Evolutionary conservation across 495 filamentous ascomycete genomes (phyloP).

Genomic region (Xylaria palmicola): DNA sequence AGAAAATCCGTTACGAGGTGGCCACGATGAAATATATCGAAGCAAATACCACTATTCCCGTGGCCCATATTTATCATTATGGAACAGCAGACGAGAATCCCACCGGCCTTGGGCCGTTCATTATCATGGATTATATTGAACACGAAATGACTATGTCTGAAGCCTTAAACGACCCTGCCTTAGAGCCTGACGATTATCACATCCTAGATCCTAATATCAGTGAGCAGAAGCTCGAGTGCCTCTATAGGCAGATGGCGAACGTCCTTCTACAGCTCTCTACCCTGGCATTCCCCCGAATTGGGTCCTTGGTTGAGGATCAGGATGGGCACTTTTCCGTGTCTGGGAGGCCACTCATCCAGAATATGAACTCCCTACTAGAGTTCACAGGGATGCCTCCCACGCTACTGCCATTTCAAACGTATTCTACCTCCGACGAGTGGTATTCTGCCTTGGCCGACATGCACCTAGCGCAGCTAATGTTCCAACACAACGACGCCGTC

Average conservation of each 20-base stretch:
- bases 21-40: slow-evolving; percentile 43
- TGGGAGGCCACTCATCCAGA: slow-evolving; percentile 25
- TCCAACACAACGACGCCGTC: slow-evolving; percentile 43
- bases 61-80: slow-evolving; percentile 38
- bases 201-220: slow-evolving; percentile 34
- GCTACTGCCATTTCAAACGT: slow-evolving; percentile 16
- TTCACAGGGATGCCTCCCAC: slow-evolving; percentile 22
- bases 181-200: slow-evolving; percentile 11
- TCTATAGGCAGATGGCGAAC: slow-evolving; percentile 37
- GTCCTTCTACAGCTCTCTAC: slow-evolving; percentile 37
- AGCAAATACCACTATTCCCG: slow-evolving; percentile 40
- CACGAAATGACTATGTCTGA: slow-evolving; percentile 32
- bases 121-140: slow-evolving; percentile 48
- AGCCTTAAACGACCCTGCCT: slow-evolving; percentile 29
- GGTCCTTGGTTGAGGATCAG: slow-evolving; percentile 28
- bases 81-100: slow-evolving; percentile 31
- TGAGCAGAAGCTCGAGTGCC: slow-evolving; percentile 26
- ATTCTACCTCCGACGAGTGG: slow-evolving; percentile 30
- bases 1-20: slow-evolving; percentile 43
- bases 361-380: slow-evolving; percentile 28
- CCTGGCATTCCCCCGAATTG: slow-evolving; percentile 34
- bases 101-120: slow-evolving; percentile 41
- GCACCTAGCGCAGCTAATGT: slow-evolving; percentile 39
- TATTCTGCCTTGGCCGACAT: slow-evolving; percentile 41
- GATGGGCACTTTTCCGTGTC: slow-evolving; percentile 16